Percentiles rank a stretch among this genome's conserved stretches.
These are phyloP conservation scores for Rhynchosporium graminicola DNA, from an alignment of 2,329 filamentous ascomycete genomes.

Conservation along the genomic window DNA sequence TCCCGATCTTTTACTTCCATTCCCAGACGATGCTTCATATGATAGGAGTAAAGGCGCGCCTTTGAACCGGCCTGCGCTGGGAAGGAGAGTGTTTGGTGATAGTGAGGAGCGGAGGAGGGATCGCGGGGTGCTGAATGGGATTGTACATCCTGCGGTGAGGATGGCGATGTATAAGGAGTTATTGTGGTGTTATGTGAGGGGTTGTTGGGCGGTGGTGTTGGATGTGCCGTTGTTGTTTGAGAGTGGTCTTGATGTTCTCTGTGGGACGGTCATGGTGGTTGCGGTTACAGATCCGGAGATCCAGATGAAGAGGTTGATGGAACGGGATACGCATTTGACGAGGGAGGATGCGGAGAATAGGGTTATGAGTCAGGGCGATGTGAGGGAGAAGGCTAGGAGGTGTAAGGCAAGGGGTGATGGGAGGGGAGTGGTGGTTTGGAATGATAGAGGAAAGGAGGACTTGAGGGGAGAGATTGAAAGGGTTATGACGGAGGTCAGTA, in stretches of 20 bases:
- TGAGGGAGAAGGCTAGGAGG: constrained; percentile 77
- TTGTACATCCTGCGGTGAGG: constrained; percentile 90
- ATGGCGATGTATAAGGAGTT: constrained; percentile 77
- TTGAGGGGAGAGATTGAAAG: constrained; percentile 66
- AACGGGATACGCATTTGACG: constrained; percentile 74
- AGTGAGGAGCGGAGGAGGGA: constrained; percentile 69
- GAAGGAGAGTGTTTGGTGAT: constrained; percentile 82
- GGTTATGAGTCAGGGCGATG: constrained; percentile 83
- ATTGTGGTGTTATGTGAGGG: constrained; percentile 69
- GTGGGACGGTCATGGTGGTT: constrained; percentile 83
- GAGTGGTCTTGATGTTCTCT: constrained; percentile 79
- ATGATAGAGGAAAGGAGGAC: constrained; percentile 74
- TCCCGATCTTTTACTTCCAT: constrained; percentile 76
- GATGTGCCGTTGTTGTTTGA: constrained; percentile 94
- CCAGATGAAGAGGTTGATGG: constrained; percentile 78
- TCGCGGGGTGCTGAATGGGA: constrained; percentile 77
- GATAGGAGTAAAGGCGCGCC: constrained; percentile 67
- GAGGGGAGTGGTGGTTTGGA: constrained; percentile 83
- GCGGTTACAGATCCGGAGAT: constrained; percentile 76
- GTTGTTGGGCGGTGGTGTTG: constrained; percentile 85
- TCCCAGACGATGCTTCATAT: constrained; percentile 51
- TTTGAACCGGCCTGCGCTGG: constrained; percentile 83
- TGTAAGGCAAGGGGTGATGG: constrained; percentile 65
- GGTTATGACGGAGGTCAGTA: constrained; percentile 64
- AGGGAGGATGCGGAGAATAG: constrained; percentile 86